Percentiles rank a stretch among this genome's conserved stretches.
Evolutionary conservation across 2,329 filamentous ascomycete genomes (phyloP).

Genomic region (Rutstroemia sp.): DNA sequence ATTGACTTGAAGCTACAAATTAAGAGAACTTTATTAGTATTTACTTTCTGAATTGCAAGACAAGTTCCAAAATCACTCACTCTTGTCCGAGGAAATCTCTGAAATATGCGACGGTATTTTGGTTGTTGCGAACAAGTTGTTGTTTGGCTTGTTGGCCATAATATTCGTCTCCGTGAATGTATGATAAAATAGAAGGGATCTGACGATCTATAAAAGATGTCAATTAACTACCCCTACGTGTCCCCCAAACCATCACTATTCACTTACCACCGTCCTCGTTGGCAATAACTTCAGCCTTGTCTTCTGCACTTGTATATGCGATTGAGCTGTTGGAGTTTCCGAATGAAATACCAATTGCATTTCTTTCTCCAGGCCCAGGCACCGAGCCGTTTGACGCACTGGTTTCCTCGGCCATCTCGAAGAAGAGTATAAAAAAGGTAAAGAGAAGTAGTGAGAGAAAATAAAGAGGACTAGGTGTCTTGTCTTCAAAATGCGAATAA

Average conservation of each 20-base stretch:
- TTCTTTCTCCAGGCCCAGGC: slow-evolving; percentile 45
- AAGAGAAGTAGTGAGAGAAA: background rate
- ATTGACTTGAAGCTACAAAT: slow-evolving; percentile 74
- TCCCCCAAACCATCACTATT: background rate
- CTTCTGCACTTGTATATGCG: slow-evolving; percentile 85
- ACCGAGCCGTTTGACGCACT: slow-evolving; percentile 27
- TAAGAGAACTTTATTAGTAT: slow-evolving; percentile 17
- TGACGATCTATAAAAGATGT: slow-evolving; percentile 64
- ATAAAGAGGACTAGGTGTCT: slow-evolving; percentile 1
- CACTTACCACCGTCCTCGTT: slow-evolving; percentile 89
- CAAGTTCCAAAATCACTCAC: slow-evolving; percentile 41
- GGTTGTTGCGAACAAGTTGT: slow-evolving; percentile 84
- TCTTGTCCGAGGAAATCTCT: slow-evolving; percentile 92
- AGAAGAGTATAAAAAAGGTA: background rate
- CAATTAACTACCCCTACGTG: slow-evolving; percentile 11
- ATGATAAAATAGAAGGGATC: slow-evolving; percentile 90
- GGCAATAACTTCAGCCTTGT: slow-evolving; percentile 95
- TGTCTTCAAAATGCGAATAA: background rate
- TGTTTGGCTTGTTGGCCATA: slow-evolving; percentile 92
- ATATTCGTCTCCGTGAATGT: slow-evolving; percentile 93
- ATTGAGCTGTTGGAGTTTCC: slow-evolving; percentile 99
- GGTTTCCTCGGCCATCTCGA: slow-evolving; percentile 25
- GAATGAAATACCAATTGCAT: slow-evolving; percentile 91
- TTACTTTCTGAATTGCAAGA: slow-evolving; percentile 7
- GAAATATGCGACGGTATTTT: slow-evolving; percentile 93